Evolutionary conservation across 192 early-diverging fungal genomes (phyloP), one percentile per base, ranked within the genome.

Genomic region (Coemansia sp.): DNA sequence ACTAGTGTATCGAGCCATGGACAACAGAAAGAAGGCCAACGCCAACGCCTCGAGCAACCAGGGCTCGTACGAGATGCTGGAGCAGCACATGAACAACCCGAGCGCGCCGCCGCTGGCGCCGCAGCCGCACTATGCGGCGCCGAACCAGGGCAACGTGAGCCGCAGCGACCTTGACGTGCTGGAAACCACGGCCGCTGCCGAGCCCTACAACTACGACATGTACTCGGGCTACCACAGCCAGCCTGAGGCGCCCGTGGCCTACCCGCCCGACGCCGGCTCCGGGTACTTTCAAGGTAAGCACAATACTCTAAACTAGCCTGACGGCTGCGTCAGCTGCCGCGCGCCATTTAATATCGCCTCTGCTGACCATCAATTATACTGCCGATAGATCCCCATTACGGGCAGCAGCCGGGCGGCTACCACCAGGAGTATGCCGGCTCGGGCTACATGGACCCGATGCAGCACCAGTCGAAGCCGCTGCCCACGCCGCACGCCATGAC

Each of bases 11-110:
- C n/a, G 38, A 39, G 38, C 38, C 35, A 68, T 67, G 64, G 65
- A 63, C 44, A 62, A 66, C 60, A 42, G 58, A 31, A 63, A 58
- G 42, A 67, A 51, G 48, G 51, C 28, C 55, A 30, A n/a, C 42
- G 17, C 39, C 14, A 34, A 46, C 39, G 23, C 46, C 30, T 34
- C 53, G 12, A 32, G 46, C 17, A 55, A 59, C 25, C 50, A 59
- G 7, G 71, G 71, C 55, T 65, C 67, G 61, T 75, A 75, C 56
- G 71, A 75, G 49, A 67, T 75, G 71, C 71, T 75, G 31, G 71
- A 75, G 47, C 20, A 60, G 47, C 53, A 65, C 39, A 22, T n/a
- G 26, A 12, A 49, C 26, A 55, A 44, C 53, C 50, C 53, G 12
- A 57, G 53, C 53, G 61, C 53, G 8, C 34, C 53, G 30, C 62